These are phyloP conservation scores for Chlamydomonas schloesseri DNA, from an alignment of 139 green algal species.

Conservation along the genomic window DNA sequence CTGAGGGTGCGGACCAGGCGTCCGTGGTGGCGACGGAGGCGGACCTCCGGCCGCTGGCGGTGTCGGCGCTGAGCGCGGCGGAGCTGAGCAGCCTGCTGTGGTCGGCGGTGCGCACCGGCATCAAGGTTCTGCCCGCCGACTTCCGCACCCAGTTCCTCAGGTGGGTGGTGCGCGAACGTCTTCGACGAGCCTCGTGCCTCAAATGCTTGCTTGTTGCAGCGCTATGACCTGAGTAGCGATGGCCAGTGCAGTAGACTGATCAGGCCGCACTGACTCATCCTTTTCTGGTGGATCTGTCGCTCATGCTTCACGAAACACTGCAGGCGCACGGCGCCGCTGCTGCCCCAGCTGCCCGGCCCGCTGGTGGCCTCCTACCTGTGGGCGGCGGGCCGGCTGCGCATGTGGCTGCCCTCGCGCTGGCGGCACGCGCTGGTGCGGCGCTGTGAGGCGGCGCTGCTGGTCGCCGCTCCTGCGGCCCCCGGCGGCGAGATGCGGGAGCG, in stretches of 20 bases:
- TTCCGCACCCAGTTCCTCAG: slow-evolving; percentile 28
- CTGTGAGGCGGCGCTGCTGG: not conserved
- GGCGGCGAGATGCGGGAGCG: not conserved
- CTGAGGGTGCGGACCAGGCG: not conserved
- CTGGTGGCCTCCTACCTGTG: slow-evolving; percentile 32
- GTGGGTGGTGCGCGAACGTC: not conserved
- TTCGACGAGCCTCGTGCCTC: no score
- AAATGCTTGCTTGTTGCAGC: no score
- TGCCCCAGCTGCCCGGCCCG: not conserved
- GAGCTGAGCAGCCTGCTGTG: slow-evolving; percentile 37
- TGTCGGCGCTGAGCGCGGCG: not conserved
- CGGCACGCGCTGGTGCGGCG: not conserved
- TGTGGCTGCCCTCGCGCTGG: slow-evolving; percentile 5
- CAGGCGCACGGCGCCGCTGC: slow-evolving; percentile 3
- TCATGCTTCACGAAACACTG: not conserved
- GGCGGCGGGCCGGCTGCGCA: slow-evolving; percentile 17
- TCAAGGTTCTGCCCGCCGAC: not conserved
- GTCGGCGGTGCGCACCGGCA: slow-evolving; percentile 22
- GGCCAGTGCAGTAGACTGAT: no score
- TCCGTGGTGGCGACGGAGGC: no score
- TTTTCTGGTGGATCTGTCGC: not conserved
- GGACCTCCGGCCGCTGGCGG: not conserved
- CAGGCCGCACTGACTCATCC: no score
- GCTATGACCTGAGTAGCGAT: no score
- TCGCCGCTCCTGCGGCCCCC: no score